Evolutionary conservation across 306 rosid genomes (phyloP), one percentile per base, ranked within the genome.

Genomic region (Cucumis hystrix): DNA sequence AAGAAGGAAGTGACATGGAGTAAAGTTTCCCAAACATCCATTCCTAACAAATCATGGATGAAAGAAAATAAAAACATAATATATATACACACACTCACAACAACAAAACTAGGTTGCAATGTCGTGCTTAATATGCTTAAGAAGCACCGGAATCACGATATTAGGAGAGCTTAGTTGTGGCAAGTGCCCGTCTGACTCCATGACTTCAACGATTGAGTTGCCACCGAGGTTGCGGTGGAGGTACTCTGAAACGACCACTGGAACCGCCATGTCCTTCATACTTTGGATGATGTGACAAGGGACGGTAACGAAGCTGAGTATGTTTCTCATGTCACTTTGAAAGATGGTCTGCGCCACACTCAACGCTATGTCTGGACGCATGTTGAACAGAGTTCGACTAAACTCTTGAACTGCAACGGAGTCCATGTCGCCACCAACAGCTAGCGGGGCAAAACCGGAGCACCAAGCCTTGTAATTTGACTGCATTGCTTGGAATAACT

Each of bases 141-240:
- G 88, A 69, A 93, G 58, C 82, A 91, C 90, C 0, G 97, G 95
- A 73, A 88, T 83, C 39, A 93, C 93, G 6, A 81, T 65, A 20
- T 93, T 97, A 21, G 95, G 98, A 16, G 97, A 93, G 87, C 98
- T 93, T 37, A 93, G 80, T 60, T 93, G 98, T 23, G 96, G 98
- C 9, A 93, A 84, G 76, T 91, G 98, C 17, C 95, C 98, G 40
- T 91, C 98, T 0, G 98, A 84, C 1, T 92, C 60, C 87, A 88
- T 88, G 37, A 93, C 87, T 80, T 93, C 98, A 6, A 93, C 95
- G 47, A 89, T 86, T 7, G 98, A 89, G 25, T 76, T 67, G n/a
- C 89, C 86, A 10, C 87, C 88, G 7, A 93, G 85, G 76, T 88
- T 82, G 43, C 83, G 85, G 77, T 93, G 98, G 41, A 93, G 76